Evolutionary conservation across 2,329 filamentous ascomycete genomes (phyloP), one percentile per base, ranked within the genome.

Genomic region (Arthroderma uncinatum): DNA sequence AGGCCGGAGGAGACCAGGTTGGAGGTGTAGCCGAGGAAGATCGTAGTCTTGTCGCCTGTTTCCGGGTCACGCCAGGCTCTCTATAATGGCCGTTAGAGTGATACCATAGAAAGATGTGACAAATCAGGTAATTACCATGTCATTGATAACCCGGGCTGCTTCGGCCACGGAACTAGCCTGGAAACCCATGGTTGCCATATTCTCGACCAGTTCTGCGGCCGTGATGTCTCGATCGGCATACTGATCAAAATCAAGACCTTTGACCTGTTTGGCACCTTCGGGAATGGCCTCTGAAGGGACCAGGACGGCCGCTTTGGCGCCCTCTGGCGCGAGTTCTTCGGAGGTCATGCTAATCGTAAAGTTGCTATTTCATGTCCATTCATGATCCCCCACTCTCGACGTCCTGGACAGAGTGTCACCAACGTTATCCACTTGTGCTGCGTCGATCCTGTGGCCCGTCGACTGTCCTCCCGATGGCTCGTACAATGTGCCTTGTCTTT

Each of bases 1-100:
- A 98, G 81, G 7, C 93, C 93, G 2, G 92, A 98, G 0, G 93
- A 97, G 67, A 98, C 96, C 65, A 98, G 80, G 70, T 98, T 98
- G 54, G 89, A 95, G 8, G 93, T 98, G 75, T 96, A 98, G 58
- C 93, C 93, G 7, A 98, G 82, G 73, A 98, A 97, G 65, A 98
- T 92, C 59, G 93, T 97, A 16, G 93, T 93, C 66, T 82, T 82
- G 25, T 86, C 83, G 12, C 82, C 82, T 1, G 87, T 87, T 67
- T 91, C 87, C 0, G 88, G 82, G 69, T 95, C 87, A 60, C 79
- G 79, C 85, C 89, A 97, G 58, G 81, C 80, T 68, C 89, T 82
- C 89, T 85, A 67, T 5, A 3, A 23, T n/a, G 3, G 2, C 2
- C 25, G 28, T 19, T 25, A 34, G 30, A 44, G 12, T 30, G 55